Evolutionary conservation across 805 yeast genomes (phyloP).

Genomic region (Grigorovia yakushimaensis): DNA sequence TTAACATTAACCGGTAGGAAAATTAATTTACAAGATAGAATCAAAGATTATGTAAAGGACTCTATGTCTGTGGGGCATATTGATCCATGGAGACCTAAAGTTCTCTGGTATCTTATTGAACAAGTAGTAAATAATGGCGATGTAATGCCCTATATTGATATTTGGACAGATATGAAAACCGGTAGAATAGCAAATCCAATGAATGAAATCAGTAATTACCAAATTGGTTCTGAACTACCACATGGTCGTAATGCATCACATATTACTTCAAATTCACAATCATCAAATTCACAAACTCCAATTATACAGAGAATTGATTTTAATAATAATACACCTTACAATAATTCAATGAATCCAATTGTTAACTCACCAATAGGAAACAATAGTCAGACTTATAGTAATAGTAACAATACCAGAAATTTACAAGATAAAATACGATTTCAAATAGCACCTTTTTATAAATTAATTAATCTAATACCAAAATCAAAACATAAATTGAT

Average conservation of each 20-base stretch:
- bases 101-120: conserved; percentile 36
- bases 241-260: too few relatives aligned
- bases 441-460: conserved; percentile 43
- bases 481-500: conserved; percentile 29
- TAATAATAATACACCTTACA: neutral
- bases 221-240: too few relatives aligned
- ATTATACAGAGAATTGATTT: neutral
- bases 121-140: conserved; percentile 28
- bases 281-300: neutral
- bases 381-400: too few relatives aligned
- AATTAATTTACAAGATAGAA: conserved; percentile 46
- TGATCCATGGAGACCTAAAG: conserved; percentile 35
- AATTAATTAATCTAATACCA: conserved; percentile 40
- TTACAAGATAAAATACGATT: conserved; percentile 1
- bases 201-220: neutral
- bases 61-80: conserved; percentile 33
- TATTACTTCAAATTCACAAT: neutral
- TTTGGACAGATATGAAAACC: conserved; percentile 16
- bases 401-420: neutral
- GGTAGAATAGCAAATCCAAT: conserved; percentile 5
- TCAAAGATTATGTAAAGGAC: conserved; percentile 36
- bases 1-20: conserved; percentile 50
- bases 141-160: conserved; percentile 32
- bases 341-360: neutral
- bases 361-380: neutral